phyloP scores from a whole-genome alignment of 176 grass and related monocot species.

The Tillandsia fasciculata region DNA sequence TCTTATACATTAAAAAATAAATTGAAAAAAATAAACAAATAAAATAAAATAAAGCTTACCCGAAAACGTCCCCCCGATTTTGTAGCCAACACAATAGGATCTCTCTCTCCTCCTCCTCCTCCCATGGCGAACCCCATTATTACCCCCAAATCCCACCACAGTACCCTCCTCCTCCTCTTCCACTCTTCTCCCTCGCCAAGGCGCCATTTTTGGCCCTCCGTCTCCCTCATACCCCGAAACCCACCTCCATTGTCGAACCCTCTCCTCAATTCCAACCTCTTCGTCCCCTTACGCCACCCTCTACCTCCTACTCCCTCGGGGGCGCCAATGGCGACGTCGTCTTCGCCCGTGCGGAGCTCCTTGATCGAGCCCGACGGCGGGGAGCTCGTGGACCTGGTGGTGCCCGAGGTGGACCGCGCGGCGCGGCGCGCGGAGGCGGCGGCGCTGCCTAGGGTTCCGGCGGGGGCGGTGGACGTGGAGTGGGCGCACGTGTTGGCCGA shows the following conservation, averaged over 20 bases:
- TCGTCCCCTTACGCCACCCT: slow-evolving; percentile 5
- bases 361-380: slow-evolving; percentile 96
- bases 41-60: background rate
- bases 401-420: slow-evolving; percentile 7
- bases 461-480: slow-evolving; percentile 55
- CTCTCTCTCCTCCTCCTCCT: background rate
- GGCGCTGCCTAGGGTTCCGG: slow-evolving; percentile 29
- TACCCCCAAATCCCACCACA: background rate
- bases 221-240: slow-evolving; percentile 6
- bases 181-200: slow-evolving; percentile 1
- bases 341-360: slow-evolving; percentile 32
- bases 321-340: slow-evolving; percentile 17
- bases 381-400: slow-evolving; percentile 47
- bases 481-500: slow-evolving; percentile 93
- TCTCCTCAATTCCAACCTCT: background rate
- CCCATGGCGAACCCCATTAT: too few species aligned
- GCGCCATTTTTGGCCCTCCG: background rate
- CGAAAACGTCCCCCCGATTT: background rate
- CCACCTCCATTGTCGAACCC: slow-evolving; percentile 4
- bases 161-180: slow-evolving; percentile 7
- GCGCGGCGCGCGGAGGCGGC: slow-evolving; percentile 44
- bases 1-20: background rate
- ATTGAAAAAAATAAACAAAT: background rate
- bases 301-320: background rate
- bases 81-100: background rate